Evolutionary conservation across 768 basidiomycete genomes (phyloP).

Genomic region (Coprinellus aureogranulatus): DNA sequence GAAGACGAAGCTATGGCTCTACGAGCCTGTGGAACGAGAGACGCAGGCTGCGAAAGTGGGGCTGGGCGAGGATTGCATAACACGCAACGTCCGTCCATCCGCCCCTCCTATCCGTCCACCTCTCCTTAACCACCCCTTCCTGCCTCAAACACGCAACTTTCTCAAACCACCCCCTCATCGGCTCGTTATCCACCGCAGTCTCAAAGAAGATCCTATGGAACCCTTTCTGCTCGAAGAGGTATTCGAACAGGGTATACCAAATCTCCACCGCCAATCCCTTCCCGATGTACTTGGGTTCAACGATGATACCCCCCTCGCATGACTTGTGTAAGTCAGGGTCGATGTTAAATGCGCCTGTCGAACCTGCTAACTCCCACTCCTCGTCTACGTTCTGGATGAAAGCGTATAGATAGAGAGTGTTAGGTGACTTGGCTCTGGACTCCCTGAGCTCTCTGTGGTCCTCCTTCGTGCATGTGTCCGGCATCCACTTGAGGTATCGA

Average conservation of each 20-base stretch:
- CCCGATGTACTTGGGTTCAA: constrained; percentile 35
- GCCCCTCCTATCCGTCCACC: constrained; percentile 38
- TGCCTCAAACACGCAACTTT: constrained; percentile 35
- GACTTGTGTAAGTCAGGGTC: constrained; percentile 31
- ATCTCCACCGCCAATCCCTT: constrained; percentile 42
- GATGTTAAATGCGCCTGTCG: constrained; percentile 37
- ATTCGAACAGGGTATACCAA: constrained; percentile 37
- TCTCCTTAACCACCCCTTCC: constrained; percentile 38
- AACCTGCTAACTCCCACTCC: constrained; percentile 31
- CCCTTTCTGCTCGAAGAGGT: constrained; percentile 40
- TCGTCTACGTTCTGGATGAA: constrained; percentile 26
- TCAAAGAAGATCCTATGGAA: constrained; percentile 43
- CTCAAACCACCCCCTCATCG: constrained; percentile 48
- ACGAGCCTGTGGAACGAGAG: constrained; percentile 10
- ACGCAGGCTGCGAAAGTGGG: neutral
- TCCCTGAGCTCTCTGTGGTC: constrained; percentile 35
- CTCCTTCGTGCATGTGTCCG: constrained; percentile 31
- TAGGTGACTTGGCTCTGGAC: constrained; percentile 28
- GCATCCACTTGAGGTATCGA: constrained; percentile 38
- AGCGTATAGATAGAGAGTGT: constrained; percentile 37
- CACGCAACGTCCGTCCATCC: constrained; percentile 37
- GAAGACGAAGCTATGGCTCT: constrained; percentile 31
- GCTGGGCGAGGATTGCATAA: too few species aligned
- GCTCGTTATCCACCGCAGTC: constrained; percentile 38
- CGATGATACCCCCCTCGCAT: constrained; percentile 42